Evolutionary conservation across 441 rosid species (phyloP).

Genomic region (Pelargonium hybrid): DNA sequence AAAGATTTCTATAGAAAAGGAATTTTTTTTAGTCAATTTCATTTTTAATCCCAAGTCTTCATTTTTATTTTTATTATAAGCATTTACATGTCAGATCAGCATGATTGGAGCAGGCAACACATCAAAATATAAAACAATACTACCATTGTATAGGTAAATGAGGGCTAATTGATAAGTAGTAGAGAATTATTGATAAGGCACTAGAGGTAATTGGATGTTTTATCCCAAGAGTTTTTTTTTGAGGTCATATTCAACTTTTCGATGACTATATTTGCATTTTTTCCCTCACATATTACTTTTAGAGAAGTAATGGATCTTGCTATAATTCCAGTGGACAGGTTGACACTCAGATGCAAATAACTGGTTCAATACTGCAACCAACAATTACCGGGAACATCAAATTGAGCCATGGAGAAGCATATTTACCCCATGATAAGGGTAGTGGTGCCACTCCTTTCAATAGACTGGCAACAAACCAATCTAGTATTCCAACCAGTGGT

Average conservation of each 20-base stretch:
- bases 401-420: constrained; percentile 97
- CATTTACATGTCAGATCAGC: background rate
- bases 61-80: background rate
- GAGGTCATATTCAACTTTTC: background rate
- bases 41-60: too few relatives aligned
- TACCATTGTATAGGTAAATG: background rate
- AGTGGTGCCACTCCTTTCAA: constrained; percentile 63
- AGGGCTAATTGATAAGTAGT: background rate
- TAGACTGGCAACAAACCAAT: constrained; percentile 62
- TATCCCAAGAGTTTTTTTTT: background rate
- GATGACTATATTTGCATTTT: background rate
- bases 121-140: too few relatives aligned
- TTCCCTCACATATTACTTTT: constrained; percentile 2
- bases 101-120: background rate
- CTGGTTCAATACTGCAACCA: constrained; percentile 96
- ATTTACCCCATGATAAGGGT: constrained; percentile 94
- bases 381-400: constrained; percentile 85
- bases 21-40: too few relatives aligned
- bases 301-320: constrained; percentile 21
- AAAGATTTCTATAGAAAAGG: too few relatives aligned
- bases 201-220: background rate
- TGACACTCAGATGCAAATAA: constrained; percentile 81
- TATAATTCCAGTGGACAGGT: constrained; percentile 84
- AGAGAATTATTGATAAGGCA: background rate
- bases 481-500: constrained; percentile 55